These are phyloP conservation scores for Panicum virgatum DNA, from an alignment of 202 grass and related monocot species.

Conservation along the genomic window DNA sequence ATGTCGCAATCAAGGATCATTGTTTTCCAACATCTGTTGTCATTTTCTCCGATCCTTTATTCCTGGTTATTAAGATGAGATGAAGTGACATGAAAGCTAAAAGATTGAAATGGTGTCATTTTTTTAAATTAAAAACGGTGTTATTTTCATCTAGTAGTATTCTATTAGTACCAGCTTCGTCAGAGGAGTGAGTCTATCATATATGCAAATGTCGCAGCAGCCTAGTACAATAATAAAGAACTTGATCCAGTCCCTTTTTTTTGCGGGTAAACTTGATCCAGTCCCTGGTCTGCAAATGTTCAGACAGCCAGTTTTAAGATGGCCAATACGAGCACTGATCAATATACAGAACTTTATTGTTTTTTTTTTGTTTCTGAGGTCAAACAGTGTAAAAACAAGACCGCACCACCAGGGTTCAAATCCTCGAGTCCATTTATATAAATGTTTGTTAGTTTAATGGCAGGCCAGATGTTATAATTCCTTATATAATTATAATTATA, in stretches of 20 bases:
- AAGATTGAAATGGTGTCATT: not conserved
- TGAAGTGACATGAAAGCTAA: slow-evolving; percentile 25
- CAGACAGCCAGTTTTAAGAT: not conserved
- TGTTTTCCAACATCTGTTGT: not conserved
- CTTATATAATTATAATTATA: not conserved
- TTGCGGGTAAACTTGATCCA: too few species aligned
- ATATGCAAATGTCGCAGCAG: not conserved
- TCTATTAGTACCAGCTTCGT: not conserved
- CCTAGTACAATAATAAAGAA: not conserved
- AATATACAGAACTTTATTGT: not conserved
- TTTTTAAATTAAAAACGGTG: too few species aligned
- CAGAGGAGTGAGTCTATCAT: not conserved
- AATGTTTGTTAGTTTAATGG: not conserved
- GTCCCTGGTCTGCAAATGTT: slow-evolving; percentile 27
- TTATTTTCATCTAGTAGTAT: not conserved
- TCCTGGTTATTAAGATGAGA: not conserved
- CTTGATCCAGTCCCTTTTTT: not conserved
- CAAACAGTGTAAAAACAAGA: slow-evolving; percentile 19
- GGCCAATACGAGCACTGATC: not conserved
- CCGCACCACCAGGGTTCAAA: not conserved
- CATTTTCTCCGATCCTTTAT: not conserved
- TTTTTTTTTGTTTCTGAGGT: not conserved
- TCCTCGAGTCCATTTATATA: not conserved
- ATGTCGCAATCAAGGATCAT: slow-evolving; percentile 20
- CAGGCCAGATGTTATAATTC: not conserved